Conservation (phyloP, 2,329 filamentous ascomycete genomes). For the Arthrinium phaeospermum region DNA sequence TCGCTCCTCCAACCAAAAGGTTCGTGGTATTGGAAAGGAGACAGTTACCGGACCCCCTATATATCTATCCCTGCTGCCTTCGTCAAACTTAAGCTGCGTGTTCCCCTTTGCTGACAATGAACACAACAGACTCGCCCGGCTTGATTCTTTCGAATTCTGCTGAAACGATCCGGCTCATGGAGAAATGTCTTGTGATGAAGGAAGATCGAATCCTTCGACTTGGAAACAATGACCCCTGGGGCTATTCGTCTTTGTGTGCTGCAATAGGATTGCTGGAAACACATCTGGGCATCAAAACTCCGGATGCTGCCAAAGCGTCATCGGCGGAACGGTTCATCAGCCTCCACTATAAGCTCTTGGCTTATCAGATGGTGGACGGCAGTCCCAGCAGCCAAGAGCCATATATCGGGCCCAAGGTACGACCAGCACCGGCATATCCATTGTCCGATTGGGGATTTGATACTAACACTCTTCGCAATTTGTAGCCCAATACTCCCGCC, state of each 20-base stretch:
- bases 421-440: conserved; percentile 20
- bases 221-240: conserved; percentile 69
- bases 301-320: conserved; percentile 62
- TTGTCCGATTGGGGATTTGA: not conserved
- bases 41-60: not conserved
- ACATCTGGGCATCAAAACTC: conserved; percentile 62
- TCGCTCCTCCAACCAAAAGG: conserved; percentile 63
- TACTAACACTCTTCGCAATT: not conserved
- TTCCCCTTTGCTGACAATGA: conserved; percentile 22
- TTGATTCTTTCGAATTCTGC: conserved; percentile 68
- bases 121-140: conserved; percentile 55
- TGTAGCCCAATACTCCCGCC: conserved; percentile 35
- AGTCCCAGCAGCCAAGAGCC: not conserved
- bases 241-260: conserved; percentile 68
- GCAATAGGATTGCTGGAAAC: conserved; percentile 64
- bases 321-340: conserved; percentile 65
- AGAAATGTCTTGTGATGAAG: conserved; percentile 65
- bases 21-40: conserved; percentile 23
- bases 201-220: conserved; percentile 66
- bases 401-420: conserved; percentile 39
- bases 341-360: conserved; percentile 62
- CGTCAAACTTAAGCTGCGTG: too few relatives aligned
- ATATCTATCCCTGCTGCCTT: not conserved
- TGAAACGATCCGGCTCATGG: conserved; percentile 65
- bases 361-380: conserved; percentile 49